Evolutionary conservation across 768 basidiomycete species (phyloP), one percentile per base, ranked within the genome.

Genomic region (Chalciporus piperatus): DNA sequence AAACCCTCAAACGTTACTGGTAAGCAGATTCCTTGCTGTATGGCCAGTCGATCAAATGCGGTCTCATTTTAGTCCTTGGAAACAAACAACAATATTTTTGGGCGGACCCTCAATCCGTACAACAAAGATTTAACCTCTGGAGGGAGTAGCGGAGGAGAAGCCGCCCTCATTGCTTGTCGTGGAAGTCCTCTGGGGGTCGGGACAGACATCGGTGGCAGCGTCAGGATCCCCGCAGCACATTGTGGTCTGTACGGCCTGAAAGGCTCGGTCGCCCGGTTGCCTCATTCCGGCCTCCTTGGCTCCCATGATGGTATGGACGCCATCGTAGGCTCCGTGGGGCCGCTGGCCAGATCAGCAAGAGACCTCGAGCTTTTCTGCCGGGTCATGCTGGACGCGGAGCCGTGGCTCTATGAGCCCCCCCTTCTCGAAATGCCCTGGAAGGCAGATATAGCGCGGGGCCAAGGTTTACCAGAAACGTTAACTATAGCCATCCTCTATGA

Each of bases 31-130:
- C 41, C 25, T 47, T 40, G 39, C 25, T 23, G 37, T 43, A 22
- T 20, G 33, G 45, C 17, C 35, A 19, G 27, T 27, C 27, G 27
- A 27, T 27, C 27, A 7, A 41, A 45, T 46, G 46, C 33, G 48
- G 37, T 41, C 48, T 68, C 28, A 62, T 13, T 50, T 52, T 50
- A 81, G 78, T 72, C 77, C 4, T 63, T 80, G 41, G 81, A 82
- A 47, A 78, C 76, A 22, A 72, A 80, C 59, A 82, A 79, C 54
- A 78, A 81, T 44, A 45, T 69, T 16, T 70, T 67, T 50, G 93
- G 92, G 0, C 75, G 80, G 19, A 80, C 87, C 1, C 67, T 74
- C 16, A 93, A 93, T 63, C 93, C 93, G 0, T 76, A 73, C 67
- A 81, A 81, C 62, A 70, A 72, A 43, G 62, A 61, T 1, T 58